phyloP scores from a whole-genome alignment of 768 basidiomycete genomes.

The Pleurotus citrinopileatus region DNA sequence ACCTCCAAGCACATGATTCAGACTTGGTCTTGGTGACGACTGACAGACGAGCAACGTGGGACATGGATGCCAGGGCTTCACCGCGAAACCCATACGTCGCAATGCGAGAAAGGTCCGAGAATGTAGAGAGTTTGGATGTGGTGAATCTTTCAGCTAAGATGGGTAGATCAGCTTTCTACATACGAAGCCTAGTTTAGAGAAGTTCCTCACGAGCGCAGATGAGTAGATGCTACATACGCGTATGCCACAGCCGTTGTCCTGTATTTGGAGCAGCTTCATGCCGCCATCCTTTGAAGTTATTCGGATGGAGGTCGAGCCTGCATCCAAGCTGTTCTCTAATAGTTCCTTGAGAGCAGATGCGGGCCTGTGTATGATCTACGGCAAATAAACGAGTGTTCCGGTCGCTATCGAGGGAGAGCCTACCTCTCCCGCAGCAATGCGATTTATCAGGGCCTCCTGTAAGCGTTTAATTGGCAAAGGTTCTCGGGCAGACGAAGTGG shows the following conservation, averaged over 20 bases:
- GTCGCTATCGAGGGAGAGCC: too few species aligned
- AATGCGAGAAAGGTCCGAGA: conserved; percentile 81
- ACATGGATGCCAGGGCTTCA: conserved; percentile 94
- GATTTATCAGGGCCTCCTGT: conserved; percentile 82
- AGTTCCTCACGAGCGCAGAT: neutral
- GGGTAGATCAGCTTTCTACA: conserved; percentile 81
- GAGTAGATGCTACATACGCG: conserved; percentile 49
- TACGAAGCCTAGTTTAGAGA: neutral
- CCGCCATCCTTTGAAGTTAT: conserved; percentile 94
- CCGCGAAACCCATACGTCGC: conserved; percentile 96
- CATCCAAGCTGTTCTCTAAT: conserved; percentile 94
- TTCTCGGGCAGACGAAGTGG: conserved; percentile 26
- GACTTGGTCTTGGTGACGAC: conserved; percentile 87
- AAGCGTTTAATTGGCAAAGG: conserved; percentile 73
- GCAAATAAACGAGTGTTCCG: too few species aligned
- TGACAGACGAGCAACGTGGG: conserved; percentile 86
- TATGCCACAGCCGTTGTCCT: conserved; percentile 96
- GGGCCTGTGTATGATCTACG: conserved; percentile 85
- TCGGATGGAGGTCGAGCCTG: conserved; percentile 82
- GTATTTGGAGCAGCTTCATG: conserved; percentile 90
- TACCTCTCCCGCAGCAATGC: conserved; percentile 83
- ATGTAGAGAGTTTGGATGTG: conserved; percentile 87
- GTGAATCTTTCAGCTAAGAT: conserved; percentile 94
- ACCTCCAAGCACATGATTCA: conserved; percentile 93
- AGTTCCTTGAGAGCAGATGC: conserved; percentile 95